A percentile compares a stretch with the other conserved stretches of the same genome.
These are phyloP conservation scores for Acrodontium crateriforme DNA, from an alignment of 2,329 filamentous ascomycete genomes.

Conservation along the genomic window DNA sequence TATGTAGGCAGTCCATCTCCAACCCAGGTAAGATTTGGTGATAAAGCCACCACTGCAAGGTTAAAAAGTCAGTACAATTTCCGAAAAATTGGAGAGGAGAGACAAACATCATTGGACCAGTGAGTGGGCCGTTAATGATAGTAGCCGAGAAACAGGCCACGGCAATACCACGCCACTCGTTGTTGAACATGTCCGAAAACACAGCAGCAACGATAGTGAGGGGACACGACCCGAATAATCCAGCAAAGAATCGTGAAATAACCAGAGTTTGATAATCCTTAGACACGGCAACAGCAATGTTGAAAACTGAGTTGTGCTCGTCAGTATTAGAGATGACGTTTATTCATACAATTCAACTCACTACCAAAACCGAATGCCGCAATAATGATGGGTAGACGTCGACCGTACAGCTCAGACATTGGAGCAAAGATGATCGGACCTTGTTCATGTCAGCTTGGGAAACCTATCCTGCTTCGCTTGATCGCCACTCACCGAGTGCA, in stretches of 20 bases:
- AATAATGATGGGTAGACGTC: slow-evolving; percentile 19
- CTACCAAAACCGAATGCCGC: slow-evolving; percentile 21
- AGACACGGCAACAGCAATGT: slow-evolving; percentile 30
- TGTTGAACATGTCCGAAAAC: slow-evolving; percentile 26
- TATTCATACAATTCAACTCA: too few relatives aligned
- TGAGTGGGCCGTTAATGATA: slow-evolving; percentile 14
- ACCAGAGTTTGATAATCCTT: slow-evolving; percentile 26
- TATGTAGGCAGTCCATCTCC: slow-evolving; percentile 39
- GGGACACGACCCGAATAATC: slow-evolving; percentile 25
- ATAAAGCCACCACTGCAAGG: slow-evolving; percentile 23
- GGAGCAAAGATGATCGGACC: slow-evolving; percentile 36
- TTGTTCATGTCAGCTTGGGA: slow-evolving; percentile 4
- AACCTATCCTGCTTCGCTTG: neutral
- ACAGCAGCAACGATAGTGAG: slow-evolving; percentile 36
- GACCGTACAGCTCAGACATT: slow-evolving; percentile 27
- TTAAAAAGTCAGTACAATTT: slow-evolving; percentile 3
- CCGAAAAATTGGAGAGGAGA: too few relatives aligned
- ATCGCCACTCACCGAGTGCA: too few relatives aligned
- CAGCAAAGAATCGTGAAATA: slow-evolving; percentile 26
- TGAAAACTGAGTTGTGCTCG: too few relatives aligned
- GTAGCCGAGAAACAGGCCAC: slow-evolving; percentile 25
- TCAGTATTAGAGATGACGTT: too few relatives aligned
- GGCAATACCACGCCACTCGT: slow-evolving; percentile 19
- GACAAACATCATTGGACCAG: slow-evolving; percentile 6
- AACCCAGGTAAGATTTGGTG: slow-evolving; percentile 24